Percentiles rank a stretch among this genome's conserved stretches.
These are phyloP conservation scores for Thielaviopsis punctulata DNA, from an alignment of 2,329 filamentous ascomycete species.

Conservation along the genomic window DNA sequence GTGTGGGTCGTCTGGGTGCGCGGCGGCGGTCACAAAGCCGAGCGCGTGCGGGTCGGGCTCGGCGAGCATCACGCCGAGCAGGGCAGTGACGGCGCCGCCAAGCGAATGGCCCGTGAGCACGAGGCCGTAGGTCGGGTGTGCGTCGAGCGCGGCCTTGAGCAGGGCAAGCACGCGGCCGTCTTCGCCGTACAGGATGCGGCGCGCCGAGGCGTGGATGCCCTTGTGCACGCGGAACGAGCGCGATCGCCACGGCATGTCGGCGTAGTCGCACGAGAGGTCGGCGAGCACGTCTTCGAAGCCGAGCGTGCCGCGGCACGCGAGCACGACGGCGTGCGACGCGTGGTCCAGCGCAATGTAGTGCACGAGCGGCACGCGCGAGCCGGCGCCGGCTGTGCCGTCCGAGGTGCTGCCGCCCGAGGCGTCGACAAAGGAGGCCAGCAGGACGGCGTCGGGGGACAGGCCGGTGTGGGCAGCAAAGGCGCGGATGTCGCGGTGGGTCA, in stretches of 20 bases:
- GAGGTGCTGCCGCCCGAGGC: conserved; percentile 49
- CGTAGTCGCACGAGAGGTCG: conserved; percentile 59
- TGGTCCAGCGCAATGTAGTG: conserved; percentile 59
- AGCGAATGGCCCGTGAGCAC: conserved; percentile 54
- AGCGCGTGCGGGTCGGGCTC: conserved; percentile 35
- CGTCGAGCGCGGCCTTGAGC: conserved; percentile 45
- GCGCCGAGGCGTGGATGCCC: conserved; percentile 54
- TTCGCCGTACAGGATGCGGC: conserved; percentile 47
- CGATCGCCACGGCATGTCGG: conserved; percentile 45
- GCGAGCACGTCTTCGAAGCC: conserved; percentile 59
- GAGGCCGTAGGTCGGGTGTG: conserved; percentile 52
- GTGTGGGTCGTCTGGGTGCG: conserved; percentile 13
- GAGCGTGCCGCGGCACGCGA: conserved; percentile 55
- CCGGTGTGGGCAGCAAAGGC: conserved; percentile 48
- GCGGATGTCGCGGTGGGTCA: conserved; percentile 42
- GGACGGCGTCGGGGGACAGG: conserved; percentile 37
- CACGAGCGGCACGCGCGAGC: conserved; percentile 42
- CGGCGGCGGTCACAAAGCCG: conserved; percentile 44
- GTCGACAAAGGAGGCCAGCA: conserved; percentile 56
- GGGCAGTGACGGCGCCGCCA: conserved; percentile 50
- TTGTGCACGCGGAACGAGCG: conserved; percentile 54
- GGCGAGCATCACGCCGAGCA: conserved; percentile 54
- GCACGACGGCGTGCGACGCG: conserved; percentile 51
- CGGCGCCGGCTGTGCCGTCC: conserved; percentile 45
- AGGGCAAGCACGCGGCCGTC: conserved; percentile 50